Conservation (phyloP, 2,329 filamentous ascomycete species). For the Stagonosporopsis cucurbitacearum region DNA sequence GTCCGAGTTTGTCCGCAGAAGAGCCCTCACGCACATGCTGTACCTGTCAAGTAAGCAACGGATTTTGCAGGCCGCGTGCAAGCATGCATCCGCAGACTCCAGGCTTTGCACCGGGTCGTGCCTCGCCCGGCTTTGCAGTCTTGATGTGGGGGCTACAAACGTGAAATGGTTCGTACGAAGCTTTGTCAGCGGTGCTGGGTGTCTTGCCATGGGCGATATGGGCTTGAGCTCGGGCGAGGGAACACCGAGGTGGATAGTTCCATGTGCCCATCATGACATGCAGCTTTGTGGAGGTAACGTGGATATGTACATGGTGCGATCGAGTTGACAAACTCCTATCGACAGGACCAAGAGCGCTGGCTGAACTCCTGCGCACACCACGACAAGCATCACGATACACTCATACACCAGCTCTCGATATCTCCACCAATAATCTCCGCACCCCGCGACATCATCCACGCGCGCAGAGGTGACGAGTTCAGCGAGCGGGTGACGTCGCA, state of each 20-base stretch:
- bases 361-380: neutral
- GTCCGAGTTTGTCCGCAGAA: slow-evolving; percentile 2
- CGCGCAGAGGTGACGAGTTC: slow-evolving; percentile 4
- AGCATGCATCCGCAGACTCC: neutral
- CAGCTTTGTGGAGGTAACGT: neutral
- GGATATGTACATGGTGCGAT: neutral
- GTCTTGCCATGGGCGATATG: neutral
- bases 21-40: neutral
- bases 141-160: neutral
- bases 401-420: neutral
- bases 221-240: neutral
- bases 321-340: neutral
- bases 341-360: neutral
- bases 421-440: neutral
- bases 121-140: neutral
- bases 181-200: neutral
- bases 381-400: neutral
- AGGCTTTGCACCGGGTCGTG: neutral
- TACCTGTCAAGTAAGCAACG: neutral
- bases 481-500: slow-evolving; percentile 12
- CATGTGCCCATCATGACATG: neutral
- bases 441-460: slow-evolving; percentile 3
- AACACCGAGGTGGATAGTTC: neutral
- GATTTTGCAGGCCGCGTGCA: slow-evolving; percentile 1
- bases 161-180: slow-evolving; percentile 3